Evolutionary conservation across 768 basidiomycete species (phyloP).

Genomic region (Pholiota conissans): DNA sequence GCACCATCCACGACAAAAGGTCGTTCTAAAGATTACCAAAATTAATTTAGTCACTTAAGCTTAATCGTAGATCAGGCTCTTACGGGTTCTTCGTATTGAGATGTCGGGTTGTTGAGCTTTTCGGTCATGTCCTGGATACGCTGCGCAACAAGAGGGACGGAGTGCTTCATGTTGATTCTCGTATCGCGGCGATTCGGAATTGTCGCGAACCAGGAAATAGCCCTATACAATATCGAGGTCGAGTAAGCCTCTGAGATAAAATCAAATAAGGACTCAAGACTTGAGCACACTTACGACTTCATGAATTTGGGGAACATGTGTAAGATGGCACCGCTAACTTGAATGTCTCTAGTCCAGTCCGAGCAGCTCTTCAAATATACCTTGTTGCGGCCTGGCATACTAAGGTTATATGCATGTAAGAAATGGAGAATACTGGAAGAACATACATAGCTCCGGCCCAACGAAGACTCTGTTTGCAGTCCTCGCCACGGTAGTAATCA

Average conservation of each 20-base stretch:
- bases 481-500: background rate
- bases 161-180: background rate
- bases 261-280: background rate
- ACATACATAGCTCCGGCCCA: background rate
- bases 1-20: background rate
- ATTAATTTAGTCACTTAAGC: no score
- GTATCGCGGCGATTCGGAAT: background rate
- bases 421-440: background rate
- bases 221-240: background rate
- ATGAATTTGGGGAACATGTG: background rate
- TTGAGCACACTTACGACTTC: background rate
- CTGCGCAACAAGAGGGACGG: background rate
- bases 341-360: background rate
- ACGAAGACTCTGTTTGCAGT: background rate
- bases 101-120: background rate
- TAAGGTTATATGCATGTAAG: background rate
- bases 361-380: background rate
- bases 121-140: background rate
- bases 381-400: background rate
- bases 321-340: background rate
- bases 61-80: background rate
- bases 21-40: background rate
- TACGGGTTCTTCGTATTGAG: background rate
- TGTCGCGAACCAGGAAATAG: background rate
- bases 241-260: background rate